Base-by-base conservation (phyloP, 805 yeast species). In the Myxozyma geophila region DNA sequence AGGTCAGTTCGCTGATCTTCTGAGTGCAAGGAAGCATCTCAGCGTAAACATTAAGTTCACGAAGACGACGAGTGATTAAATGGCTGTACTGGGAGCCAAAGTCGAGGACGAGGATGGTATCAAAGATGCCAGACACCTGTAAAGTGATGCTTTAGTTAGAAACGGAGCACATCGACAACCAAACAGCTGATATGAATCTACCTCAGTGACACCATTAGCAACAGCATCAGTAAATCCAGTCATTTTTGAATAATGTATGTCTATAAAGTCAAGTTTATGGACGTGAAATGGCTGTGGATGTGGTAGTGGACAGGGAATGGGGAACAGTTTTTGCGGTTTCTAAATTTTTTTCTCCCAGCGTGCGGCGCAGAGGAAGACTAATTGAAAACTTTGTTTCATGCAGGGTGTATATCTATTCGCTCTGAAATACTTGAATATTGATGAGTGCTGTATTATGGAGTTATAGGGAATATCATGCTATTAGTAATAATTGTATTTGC, bases 21-120 rank as follows among this genome's bases (percentile, higher is more conserved):
- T 96, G 99, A 59, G 99, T 95, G 81, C 99, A 95, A 71, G 99
- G 99, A 69, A 95, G 85, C 99, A 95, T 95, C 81, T 95, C 99
- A 70, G 99, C 98, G 78, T 95, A 95, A 70, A 95, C 93, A 78
- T 95, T 92, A 83, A 92, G 90, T 79, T 95, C 99, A 83, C 99
- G 90, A 72, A 95, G 84, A 80, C 99, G 90, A 80, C 99, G 89
- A 66, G 98, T 92, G 77, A 95, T 92, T 76, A 95, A 81, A 75
- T 95, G 99, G 63, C 97, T 90, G 81, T 95, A 95, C 81, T 95
- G 99, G 66, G 99, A 95, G 67, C 99, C 99, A 75, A 95, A 95
- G 78, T 95, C 99, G 76, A 95, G 85, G 77, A 95, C 98, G 80
- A 95, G 83, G 71, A 95, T 92, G 81, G 99, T 95, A 85, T 95